These are phyloP conservation scores for Poa pratensis DNA, from an alignment of 176 grass and related monocot species.

Conservation along the genomic window DNA sequence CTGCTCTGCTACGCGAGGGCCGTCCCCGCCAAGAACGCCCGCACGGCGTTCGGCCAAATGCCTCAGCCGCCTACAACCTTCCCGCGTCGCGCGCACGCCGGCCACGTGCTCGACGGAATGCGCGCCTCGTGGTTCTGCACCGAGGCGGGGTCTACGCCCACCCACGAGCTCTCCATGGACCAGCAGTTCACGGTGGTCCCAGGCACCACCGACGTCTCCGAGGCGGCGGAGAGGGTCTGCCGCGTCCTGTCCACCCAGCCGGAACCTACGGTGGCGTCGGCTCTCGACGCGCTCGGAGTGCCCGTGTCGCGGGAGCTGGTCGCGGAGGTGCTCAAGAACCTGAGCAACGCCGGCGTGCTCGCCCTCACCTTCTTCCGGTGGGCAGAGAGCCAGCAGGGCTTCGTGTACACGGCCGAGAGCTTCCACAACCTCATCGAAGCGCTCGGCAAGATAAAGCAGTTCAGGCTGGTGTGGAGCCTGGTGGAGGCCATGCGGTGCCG, in stretches of 20 bases:
- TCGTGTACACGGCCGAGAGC: constrained; percentile 51
- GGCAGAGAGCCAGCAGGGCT: constrained; percentile 72
- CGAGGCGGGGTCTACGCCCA: not conserved
- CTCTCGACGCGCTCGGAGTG: constrained; percentile 52
- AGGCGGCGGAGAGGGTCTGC: constrained; percentile 58
- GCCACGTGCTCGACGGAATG: constrained; percentile 2
- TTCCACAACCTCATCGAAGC: constrained; percentile 79
- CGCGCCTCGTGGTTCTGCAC: constrained; percentile 16
- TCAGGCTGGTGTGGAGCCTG: constrained; percentile 29
- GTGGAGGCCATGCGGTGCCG: constrained; percentile 19
- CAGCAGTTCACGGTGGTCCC: constrained; percentile 3
- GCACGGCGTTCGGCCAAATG: not conserved
- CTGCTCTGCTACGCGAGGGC: not conserved
- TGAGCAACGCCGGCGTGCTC: constrained; percentile 63
- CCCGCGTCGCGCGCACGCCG: not conserved
- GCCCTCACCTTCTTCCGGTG: constrained; percentile 69
- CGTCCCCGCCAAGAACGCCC: not conserved
- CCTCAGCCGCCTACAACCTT: not conserved
- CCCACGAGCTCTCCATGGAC: not conserved
- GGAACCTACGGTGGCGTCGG: constrained; percentile 6
- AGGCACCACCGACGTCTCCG: not conserved
- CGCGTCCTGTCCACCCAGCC: constrained; percentile 42
- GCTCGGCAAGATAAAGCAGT: constrained; percentile 56
- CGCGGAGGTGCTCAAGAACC: constrained; percentile 59
- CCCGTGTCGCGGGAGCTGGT: constrained; percentile 48